Base-by-base conservation (phyloP, 2,329 filamentous ascomycete genomes). In the Drechslerella stenobrocha region DNA sequence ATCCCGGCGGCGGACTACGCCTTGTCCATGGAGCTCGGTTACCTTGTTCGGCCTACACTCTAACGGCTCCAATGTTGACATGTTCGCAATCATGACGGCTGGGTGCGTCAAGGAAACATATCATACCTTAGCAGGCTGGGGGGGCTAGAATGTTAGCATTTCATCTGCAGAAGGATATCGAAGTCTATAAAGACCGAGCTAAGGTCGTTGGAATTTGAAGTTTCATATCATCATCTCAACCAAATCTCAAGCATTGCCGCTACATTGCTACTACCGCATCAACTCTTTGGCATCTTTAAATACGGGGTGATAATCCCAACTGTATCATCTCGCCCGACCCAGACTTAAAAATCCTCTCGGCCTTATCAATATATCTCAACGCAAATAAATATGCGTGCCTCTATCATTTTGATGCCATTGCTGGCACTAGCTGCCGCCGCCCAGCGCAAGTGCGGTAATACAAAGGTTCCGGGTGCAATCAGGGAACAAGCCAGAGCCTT, bases 351-450 rank as follows among this genome's bases (percentile, higher is more conserved):
- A 5, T 8, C 13, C 15, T 30, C 6, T 7, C 7, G 15, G 5
- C n/a, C 13, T 30, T 6, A n/a, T n/a, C n/a, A n/a, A n/a, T n/a
- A n/a, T n/a, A n/a, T n/a, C n/a, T n/a, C n/a, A n/a, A n/a, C n/a
- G n/a, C n/a, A n/a, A n/a, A n/a, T n/a, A n/a, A 61, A 61, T 51
- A 69, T 61, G 64, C 58, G 57, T 34, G 64, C 58, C 57, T 58
- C 58, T 32, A 3, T 69, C 40, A 50, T 63, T 24, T 61, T 64
- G 47, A 58, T 61, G 56, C 57, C 64, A 64, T 52, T 64, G 52
- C 53, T 69, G 64, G 64, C 64, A 40, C 3, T 61, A 55, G 52
- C 57, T 24, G 55, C 53, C 26, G 52, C 56, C 24, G 58, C 64
- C 20, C 57, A 58, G 47, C 46, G 53, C 46, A 63, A 48, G 35